A percentile compares a stretch with the other conserved stretches of the same genome.
Conservation (phyloP, 2,329 filamentous ascomycete genomes). For the Sporothrix mexicana region DNA sequence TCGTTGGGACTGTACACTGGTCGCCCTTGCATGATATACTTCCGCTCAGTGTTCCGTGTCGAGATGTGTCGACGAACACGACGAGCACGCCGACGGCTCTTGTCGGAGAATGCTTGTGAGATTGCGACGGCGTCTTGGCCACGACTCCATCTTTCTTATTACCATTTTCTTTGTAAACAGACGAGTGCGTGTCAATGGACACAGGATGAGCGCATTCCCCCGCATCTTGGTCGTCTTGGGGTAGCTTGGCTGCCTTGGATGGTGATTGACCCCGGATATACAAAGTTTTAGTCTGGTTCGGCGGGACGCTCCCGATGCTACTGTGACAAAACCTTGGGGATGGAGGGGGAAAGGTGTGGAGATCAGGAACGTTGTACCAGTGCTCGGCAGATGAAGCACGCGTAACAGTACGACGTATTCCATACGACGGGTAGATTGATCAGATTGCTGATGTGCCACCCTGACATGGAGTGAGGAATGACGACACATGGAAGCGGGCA, state of each 20-base stretch:
- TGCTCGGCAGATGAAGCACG: background rate
- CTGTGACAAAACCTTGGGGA: too few relatives aligned
- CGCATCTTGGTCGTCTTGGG: slow-evolving; percentile 22
- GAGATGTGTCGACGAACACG: too few relatives aligned
- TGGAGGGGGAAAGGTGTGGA: background rate
- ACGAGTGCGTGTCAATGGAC: background rate
- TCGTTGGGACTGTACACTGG: too few relatives aligned
- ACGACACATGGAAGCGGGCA: background rate
- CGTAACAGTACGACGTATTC: too few relatives aligned
- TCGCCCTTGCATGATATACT: too few relatives aligned
- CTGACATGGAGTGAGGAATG: background rate
- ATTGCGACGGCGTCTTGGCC: slow-evolving; percentile 18
- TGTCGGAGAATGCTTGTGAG: background rate
- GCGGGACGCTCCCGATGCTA: slow-evolving; percentile 32
- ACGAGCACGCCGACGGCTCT: too few relatives aligned
- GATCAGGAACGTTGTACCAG: background rate
- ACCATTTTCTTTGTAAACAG: slow-evolving; percentile 17
- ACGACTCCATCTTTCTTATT: background rate
- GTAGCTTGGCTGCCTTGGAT: background rate
- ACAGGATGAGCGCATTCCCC: background rate
- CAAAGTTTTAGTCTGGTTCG: slow-evolving; percentile 10
- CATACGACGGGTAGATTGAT: background rate
- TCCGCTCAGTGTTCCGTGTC: too few relatives aligned
- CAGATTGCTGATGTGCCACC: slow-evolving; percentile 1
- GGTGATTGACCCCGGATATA: background rate